Evolutionary conservation across 2,329 filamentous ascomycete species (phyloP).

Genomic region (Sporothrix luriei): DNA sequence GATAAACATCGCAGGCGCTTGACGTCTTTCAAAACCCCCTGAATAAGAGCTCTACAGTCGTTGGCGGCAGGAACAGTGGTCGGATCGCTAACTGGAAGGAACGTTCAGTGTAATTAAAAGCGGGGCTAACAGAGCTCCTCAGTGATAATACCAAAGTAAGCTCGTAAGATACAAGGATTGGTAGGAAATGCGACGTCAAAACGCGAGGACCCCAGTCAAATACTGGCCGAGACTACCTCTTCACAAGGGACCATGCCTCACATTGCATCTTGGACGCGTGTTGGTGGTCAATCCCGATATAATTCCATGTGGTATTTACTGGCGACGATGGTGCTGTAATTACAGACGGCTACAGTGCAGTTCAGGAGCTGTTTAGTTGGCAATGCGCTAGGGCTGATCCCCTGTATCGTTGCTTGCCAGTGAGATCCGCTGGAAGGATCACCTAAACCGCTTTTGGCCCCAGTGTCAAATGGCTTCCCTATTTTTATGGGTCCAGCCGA

Average conservation of each 20-base stretch:
- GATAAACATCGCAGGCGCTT: background rate
- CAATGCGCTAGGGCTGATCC: background rate
- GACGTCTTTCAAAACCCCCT: background rate
- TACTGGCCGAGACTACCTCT: background rate
- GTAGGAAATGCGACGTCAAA: background rate
- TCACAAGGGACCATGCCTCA: too few species aligned
- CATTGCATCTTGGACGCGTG: background rate
- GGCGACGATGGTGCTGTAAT: background rate
- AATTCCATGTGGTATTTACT: background rate
- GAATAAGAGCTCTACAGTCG: background rate
- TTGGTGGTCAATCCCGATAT: background rate
- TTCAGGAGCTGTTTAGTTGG: background rate
- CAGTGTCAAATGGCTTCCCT: background rate
- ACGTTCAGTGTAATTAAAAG: conserved; percentile 21
- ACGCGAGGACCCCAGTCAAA: background rate
- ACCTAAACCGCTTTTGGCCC: background rate
- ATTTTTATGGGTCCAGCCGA: conserved; percentile 23
- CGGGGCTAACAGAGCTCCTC: background rate
- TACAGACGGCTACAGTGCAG: background rate
- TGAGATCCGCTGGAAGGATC: conserved; percentile 7
- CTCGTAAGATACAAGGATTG: too few species aligned
- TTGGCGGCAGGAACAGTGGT: background rate
- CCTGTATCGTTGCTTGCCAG: background rate
- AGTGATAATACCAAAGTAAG: too few species aligned
- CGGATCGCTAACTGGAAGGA: background rate